Base-by-base conservation (phyloP, 2,329 filamentous ascomycete species). In the Intubia oerlemansii region DNA sequence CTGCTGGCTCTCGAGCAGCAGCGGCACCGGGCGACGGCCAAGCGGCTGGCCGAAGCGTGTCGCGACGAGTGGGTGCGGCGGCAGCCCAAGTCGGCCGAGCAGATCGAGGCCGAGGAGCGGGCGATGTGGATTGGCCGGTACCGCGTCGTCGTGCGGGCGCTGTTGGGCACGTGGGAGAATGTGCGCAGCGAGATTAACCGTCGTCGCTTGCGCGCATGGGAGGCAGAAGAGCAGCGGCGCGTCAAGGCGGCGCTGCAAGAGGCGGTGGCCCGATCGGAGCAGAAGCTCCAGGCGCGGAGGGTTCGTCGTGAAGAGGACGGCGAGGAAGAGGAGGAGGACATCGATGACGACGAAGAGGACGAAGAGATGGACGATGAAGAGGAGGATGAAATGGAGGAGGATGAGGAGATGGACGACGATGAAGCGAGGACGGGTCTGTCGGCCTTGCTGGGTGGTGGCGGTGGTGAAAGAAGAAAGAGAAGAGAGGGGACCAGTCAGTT, bases 1-100 rank as follows among this genome's bases (percentile, higher is more conserved):
- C 58, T 95, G 20, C 66, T 95, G 53, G 51, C 73, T 3, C 66
- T 69, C 32, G 88, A 98, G 47, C 77, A 82, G 39, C 66, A 67
- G 36, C 62, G 72, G 10, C 85, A 95, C 48, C 68, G 68, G 20
- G 58, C 65, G n/a, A 58, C 63, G 3, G 85, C 85, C 2, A 91
- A 82, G 47, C 67, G 68, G 30, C 50, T 90, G 30, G 85, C 85
- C 2, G 68, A 79, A 42, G 74, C 78, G 25, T 80, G 78, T 40
- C 59, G 73, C 30, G 75, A 80, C 10, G 73, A 74, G 44, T 84
- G 77, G 75, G 56, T 70, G 29, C 57, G 67, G 30, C 66, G 69
- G 31, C 75, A 81, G 39, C 75, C 76, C 9, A 80, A 80, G 40
- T 71, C 73, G 1, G 58, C 64, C 2, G 81, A 93, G 42, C 76